Percentiles rank a stretch among this genome's conserved stretches.
Evolutionary conservation across 1,284 basidiomycete species (phyloP).

Genomic region (Rhodotorula sp.): DNA sequence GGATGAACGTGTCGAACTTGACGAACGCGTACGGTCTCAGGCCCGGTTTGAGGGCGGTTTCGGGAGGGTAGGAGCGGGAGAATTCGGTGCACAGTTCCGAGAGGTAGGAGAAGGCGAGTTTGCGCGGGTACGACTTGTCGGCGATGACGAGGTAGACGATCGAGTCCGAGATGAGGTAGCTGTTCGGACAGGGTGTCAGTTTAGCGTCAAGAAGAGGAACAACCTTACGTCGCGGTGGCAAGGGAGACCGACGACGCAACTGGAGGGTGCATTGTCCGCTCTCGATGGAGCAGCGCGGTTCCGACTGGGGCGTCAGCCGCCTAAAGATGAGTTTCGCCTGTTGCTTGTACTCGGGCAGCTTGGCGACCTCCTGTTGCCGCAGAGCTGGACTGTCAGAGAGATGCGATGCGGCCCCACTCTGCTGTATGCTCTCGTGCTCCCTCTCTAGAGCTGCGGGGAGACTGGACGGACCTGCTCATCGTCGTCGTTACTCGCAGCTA

Average conservation of each 20-base stretch:
- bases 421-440: not conserved
- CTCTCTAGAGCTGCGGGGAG: accelerated
- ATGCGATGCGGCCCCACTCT: not conserved
- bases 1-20: constrained; percentile 98
- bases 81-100: constrained; percentile 98
- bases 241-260: constrained; percentile 58
- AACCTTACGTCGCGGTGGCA: not conserved
- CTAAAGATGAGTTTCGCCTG: constrained; percentile 96
- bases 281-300: constrained; percentile 95
- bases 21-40: constrained; percentile 86
- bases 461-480: constrained; percentile 65
- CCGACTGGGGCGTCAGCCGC: constrained; percentile 86
- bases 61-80: constrained; percentile 45
- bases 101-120: constrained; percentile 95
- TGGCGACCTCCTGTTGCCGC: constrained; percentile 50
- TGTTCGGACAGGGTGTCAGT: constrained; percentile 47
- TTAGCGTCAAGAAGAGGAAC: not conserved
- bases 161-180: constrained; percentile 90
- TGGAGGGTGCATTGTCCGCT: constrained; percentile 91
- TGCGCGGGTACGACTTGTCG: constrained; percentile 95
- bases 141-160: constrained; percentile 94
- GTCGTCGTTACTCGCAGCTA: constrained; percentile 92
- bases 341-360: constrained; percentile 95
- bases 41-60: constrained; percentile 43
- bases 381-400: not conserved